These are phyloP conservation scores for Cladobotryum protrusum DNA, from an alignment of 2,329 filamentous ascomycete species.

Conservation along the genomic window DNA sequence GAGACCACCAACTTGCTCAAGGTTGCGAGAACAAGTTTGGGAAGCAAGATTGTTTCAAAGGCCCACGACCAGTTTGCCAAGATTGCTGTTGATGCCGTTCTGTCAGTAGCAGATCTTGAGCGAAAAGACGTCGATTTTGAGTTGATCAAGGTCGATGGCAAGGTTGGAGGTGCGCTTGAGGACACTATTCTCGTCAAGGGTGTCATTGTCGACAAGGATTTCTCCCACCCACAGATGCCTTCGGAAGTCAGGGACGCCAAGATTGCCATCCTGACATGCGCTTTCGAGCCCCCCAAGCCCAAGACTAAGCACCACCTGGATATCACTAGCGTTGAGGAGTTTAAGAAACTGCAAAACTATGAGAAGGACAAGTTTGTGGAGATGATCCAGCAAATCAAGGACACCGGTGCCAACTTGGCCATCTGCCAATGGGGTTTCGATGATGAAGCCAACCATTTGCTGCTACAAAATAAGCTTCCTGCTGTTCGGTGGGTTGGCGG, in stretches of 20 bases:
- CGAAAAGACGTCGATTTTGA: conserved; percentile 98
- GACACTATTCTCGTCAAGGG: conserved; percentile 94
- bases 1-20: conserved; percentile 83
- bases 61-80: conserved; percentile 97
- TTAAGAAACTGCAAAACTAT: conserved; percentile 95
- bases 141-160: conserved; percentile 98
- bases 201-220: conserved; percentile 99
- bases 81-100: conserved; percentile 93
- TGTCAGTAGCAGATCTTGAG: conserved; percentile 92
- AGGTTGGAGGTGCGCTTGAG: conserved; percentile 89
- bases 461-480: conserved; percentile 92
- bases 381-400: conserved; percentile 99
- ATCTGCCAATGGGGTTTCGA: conserved; percentile 99
- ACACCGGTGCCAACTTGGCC: conserved; percentile 90
- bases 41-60: conserved; percentile 99
- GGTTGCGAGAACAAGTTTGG: conserved; percentile 91
- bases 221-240: conserved; percentile 98
- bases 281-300: conserved; percentile 97
- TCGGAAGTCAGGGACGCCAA: conserved; percentile 92
- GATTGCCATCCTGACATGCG: conserved; percentile 94
- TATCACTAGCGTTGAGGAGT: conserved; percentile 94
- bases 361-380: conserved; percentile 94
- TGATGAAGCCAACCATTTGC: conserved; percentile 94
- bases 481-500: conserved; percentile 97
- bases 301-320: conserved; percentile 99